Conservation (phyloP, 208 protist genomes). For the Trypanosoma lewisi region DNA sequence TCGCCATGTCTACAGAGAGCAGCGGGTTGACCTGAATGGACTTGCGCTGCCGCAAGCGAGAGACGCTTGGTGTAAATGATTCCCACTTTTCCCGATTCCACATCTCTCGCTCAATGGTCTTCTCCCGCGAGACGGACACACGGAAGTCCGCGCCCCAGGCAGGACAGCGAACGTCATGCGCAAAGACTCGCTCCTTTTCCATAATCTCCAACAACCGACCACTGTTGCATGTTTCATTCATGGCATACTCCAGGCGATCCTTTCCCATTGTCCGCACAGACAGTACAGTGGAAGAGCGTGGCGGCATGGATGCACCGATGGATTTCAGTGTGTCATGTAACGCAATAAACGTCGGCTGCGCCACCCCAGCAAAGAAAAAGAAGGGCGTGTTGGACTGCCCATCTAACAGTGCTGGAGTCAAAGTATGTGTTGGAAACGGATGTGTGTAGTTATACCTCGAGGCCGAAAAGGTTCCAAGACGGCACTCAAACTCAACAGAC, state of each 20-base stretch:
- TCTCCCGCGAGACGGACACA: slow-evolving; percentile 21
- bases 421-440: slow-evolving; percentile 32
- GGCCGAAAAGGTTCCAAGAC: slow-evolving; percentile 40
- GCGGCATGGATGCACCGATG: not conserved
- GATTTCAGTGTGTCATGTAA: slow-evolving; percentile 17
- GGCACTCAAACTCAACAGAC: slow-evolving; percentile 56
- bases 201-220: slow-evolving; percentile 5
- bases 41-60: slow-evolving; percentile 28
- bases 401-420: slow-evolving; percentile 39
- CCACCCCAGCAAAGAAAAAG: slow-evolving; percentile 27
- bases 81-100: slow-evolving; percentile 14
- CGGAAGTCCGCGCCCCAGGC: slow-evolving; percentile 26
- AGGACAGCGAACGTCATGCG: slow-evolving; percentile 25
- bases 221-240: slow-evolving; percentile 23
- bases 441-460: slow-evolving; percentile 22
- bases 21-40: slow-evolving; percentile 15
- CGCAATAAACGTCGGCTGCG: slow-evolving; percentile 22
- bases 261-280: slow-evolving; percentile 19
- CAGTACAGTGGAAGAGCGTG: slow-evolving; percentile 18
- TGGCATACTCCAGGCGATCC: slow-evolving; percentile 23
- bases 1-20: slow-evolving; percentile 24
- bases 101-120: not conserved
- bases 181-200: slow-evolving; percentile 24
- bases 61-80: slow-evolving; percentile 22
- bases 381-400: slow-evolving; percentile 7